Evolutionary conservation across 2,329 filamentous ascomycete genomes (phyloP).

Genomic region (Dactylonectria macrodidyma): DNA sequence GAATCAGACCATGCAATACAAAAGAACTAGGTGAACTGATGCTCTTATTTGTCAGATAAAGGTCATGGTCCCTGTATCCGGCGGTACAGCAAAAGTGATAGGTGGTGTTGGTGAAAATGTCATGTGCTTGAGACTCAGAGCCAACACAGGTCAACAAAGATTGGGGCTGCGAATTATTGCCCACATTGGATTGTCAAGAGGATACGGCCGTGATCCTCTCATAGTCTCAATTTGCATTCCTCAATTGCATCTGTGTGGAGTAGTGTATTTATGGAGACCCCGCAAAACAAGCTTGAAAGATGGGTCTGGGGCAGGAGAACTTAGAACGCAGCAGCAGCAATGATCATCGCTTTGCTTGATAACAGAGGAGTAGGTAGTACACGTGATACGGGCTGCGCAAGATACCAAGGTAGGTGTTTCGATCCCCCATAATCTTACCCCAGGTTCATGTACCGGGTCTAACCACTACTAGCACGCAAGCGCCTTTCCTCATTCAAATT

Average conservation of each 20-base stretch:
- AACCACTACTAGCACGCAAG: too few relatives aligned
- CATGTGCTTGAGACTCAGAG: too few relatives aligned
- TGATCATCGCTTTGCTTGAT: neutral
- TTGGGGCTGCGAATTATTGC: too few relatives aligned
- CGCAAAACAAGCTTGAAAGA: constrained; percentile 19
- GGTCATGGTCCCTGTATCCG: too few relatives aligned
- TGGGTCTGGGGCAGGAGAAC: constrained; percentile 3
- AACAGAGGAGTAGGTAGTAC: neutral
- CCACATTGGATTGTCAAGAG: neutral
- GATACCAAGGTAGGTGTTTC: neutral
- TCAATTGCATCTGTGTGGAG: constrained; percentile 25
- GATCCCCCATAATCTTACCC: neutral
- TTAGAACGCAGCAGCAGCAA: neutral
- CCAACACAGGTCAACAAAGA: too few relatives aligned
- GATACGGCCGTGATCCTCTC: neutral
- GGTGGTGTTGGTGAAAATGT: too few relatives aligned
- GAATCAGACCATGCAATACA: constrained; percentile 8
- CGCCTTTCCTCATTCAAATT: neutral
- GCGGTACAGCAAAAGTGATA: too few relatives aligned
- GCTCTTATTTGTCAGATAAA: too few relatives aligned
- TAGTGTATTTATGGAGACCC: constrained; percentile 10
- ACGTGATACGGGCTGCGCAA: too few relatives aligned
- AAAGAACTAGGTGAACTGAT: too few relatives aligned
- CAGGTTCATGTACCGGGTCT: neutral
- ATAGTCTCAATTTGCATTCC: constrained; percentile 1